Percentiles rank a stretch among this genome's conserved stretches.
Conservation (phyloP, 2,329 filamentous ascomycete species). For the Phyllosticta citribraziliensis region DNA sequence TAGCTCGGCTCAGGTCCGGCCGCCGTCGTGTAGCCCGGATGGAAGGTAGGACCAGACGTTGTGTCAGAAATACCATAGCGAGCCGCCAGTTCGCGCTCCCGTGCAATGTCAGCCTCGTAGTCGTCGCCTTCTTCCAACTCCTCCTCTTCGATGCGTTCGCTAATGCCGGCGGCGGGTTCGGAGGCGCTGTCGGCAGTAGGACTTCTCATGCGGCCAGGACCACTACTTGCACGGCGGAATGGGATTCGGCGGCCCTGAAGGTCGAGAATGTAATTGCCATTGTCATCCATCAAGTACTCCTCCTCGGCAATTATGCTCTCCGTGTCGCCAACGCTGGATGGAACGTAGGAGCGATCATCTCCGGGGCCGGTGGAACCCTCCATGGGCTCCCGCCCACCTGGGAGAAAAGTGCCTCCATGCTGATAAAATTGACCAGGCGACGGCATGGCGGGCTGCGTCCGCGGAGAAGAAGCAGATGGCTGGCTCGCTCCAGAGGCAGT, state of each 20-base stretch:
- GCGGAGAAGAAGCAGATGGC: background rate
- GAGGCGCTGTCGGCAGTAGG: constrained; percentile 22
- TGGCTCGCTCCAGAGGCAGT: background rate
- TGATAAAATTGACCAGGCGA: constrained; percentile 28
- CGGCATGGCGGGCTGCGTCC: constrained; percentile 2
- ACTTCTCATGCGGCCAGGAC: background rate
- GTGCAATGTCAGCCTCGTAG: constrained; percentile 43
- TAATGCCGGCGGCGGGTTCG: constrained; percentile 42
- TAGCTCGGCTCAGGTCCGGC: constrained; percentile 3
- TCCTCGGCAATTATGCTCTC: constrained; percentile 26
- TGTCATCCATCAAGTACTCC: constrained; percentile 27
- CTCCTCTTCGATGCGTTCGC: background rate
- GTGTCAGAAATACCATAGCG: constrained; percentile 31
- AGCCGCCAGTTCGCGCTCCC: constrained; percentile 38
- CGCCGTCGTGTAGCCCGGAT: background rate
- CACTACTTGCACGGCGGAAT: constrained; percentile 12
- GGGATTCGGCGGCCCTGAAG: constrained; percentile 25
- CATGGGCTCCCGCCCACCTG: constrained; percentile 11
- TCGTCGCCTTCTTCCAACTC: constrained; percentile 31
- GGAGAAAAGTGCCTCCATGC: constrained; percentile 28
- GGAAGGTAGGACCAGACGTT: background rate
- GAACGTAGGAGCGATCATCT: constrained; percentile 25
- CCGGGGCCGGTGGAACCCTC: constrained; percentile 4
- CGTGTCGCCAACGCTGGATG: constrained; percentile 21
- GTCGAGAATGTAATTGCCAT: constrained; percentile 28